Evolutionary conservation across 2,329 filamentous ascomycete species (phyloP), one percentile per base, ranked within the genome.

Genomic region (Penicillium aurantiogriseum): DNA sequence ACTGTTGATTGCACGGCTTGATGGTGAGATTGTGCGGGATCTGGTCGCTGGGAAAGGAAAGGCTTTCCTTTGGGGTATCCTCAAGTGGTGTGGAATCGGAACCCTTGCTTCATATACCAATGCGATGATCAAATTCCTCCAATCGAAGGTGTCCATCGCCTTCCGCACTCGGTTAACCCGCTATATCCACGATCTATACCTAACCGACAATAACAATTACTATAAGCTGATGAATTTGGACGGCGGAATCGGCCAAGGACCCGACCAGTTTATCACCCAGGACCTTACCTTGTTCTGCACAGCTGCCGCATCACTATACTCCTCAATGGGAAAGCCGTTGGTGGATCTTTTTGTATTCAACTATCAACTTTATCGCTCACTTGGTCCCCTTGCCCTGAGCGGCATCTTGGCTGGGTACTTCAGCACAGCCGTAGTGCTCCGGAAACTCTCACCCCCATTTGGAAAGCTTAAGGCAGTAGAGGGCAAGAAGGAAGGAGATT

Each of bases 281-380:
- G 94, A 99, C 73, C 81, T 99, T 33, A 97, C 94, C 0, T 81
- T 96, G 1, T 99, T 99, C 79, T 99, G 95, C 72, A 90, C 91
- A 11, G 88, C 92, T 4, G 93, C 94, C 1, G 92, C 94, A 17
- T 91, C 91, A 23, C 79, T 99, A 5, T 99, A 97, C 77, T 97
- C 94, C 1, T 97, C 92, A 0, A 81, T 99, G 3, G 94, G 94
- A n/a, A 99, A 99, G 74, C 94, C 94, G 0, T 87, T 97, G 63
- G 91, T 99, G n/a, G 94, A 99, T 72, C 82, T 99, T 2, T 90
- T 92, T 65, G 94, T 97, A 46, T 99, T 99, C 81, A 99, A 96
- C 76, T 99, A 96, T 74, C 94, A 99, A 74, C 85, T 99, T 0
- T 96, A 96, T 74, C 88, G 88, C 36, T 96, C 92, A 0, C 82